These are phyloP conservation scores for Plicaturopsis crispa DNA, from an alignment of 768 basidiomycete species.

Conservation along the genomic window DNA sequence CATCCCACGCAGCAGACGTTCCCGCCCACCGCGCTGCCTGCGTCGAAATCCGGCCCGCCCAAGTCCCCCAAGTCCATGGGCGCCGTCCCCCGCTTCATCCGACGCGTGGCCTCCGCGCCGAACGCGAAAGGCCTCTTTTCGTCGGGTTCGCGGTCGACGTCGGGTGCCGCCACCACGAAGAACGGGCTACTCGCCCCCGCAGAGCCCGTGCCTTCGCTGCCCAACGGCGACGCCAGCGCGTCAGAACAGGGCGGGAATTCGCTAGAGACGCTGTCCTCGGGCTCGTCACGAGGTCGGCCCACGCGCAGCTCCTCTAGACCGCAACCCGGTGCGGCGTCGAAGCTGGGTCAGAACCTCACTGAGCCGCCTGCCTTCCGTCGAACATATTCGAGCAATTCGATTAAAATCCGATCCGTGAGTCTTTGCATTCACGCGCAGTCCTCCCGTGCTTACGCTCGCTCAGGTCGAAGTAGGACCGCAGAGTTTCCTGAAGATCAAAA, in stretches of 20 bases:
- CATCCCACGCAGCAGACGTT: constrained; percentile 40
- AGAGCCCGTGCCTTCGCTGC: constrained; percentile 49
- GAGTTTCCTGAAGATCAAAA: constrained; percentile 93
- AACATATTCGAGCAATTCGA: constrained; percentile 97
- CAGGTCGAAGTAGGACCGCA: constrained; percentile 92
- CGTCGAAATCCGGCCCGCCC: constrained; percentile 11
- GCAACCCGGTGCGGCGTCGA: constrained; percentile 9
- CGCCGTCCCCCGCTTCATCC: constrained; percentile 82
- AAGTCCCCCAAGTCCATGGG: constrained; percentile 53
- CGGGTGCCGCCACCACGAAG: constrained; percentile 43
- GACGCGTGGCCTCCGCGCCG: constrained; percentile 93
- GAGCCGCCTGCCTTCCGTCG: constrained; percentile 73
- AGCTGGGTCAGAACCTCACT: constrained; percentile 26
- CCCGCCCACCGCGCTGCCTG: constrained; percentile 18
- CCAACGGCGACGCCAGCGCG: constrained; percentile 37
- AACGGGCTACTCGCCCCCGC: constrained; percentile 75
- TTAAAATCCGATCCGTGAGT: constrained; percentile 84
- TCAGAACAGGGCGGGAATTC: constrained; percentile 62
- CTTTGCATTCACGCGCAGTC: constrained; percentile 6
- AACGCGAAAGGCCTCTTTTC: constrained; percentile 90
- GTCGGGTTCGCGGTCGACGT: constrained; percentile 45
- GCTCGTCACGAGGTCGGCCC: constrained; percentile 55
- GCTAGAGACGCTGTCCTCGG: constrained; percentile 71
- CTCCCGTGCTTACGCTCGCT: constrained; percentile 7
- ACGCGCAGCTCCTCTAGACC: constrained; percentile 31